phyloP scores from a whole-genome alignment of 305 asterid species.

The Ilex paraguariensis region DNA sequence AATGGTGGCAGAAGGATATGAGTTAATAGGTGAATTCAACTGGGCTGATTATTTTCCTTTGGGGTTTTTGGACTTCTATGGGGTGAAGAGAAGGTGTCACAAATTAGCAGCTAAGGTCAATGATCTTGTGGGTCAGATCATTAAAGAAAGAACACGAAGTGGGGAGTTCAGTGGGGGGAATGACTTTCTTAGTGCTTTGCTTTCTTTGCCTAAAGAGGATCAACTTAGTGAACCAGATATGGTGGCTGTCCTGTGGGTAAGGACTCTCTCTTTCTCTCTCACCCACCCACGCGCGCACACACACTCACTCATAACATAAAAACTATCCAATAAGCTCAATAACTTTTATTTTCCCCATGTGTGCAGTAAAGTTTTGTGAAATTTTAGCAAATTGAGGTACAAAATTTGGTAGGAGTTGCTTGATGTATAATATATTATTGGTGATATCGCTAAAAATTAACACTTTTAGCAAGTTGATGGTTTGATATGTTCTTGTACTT shows the following conservation, averaged over 20 bases:
- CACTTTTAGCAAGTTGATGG: background rate
- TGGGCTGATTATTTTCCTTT: constrained; percentile 60
- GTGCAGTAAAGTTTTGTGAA: too few species aligned
- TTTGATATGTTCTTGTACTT: background rate
- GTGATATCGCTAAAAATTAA: too few species aligned
- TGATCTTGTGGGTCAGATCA: constrained; percentile 30
- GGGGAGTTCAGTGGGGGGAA: constrained; percentile 27
- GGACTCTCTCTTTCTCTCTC: constrained; percentile 1
- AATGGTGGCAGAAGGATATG: constrained; percentile 73
- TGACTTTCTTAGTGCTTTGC: constrained; percentile 58
- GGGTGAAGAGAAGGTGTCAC: constrained; percentile 55
- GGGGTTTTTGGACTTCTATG: constrained; percentile 44
- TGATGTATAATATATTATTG: too few species aligned
- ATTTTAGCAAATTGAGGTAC: too few species aligned
- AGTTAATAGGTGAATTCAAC: constrained; percentile 45
- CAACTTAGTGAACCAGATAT: constrained; percentile 45
- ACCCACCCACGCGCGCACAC: background rate
- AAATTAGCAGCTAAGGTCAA: constrained; percentile 40
- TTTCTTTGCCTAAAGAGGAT: constrained; percentile 50
- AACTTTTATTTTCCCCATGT: background rate
- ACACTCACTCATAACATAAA: background rate
- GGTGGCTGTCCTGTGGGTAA: constrained; percentile 73
- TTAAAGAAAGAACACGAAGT: constrained; percentile 31
- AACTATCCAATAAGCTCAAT: background rate
- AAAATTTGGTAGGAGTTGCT: too few species aligned